phyloP scores from a whole-genome alignment of 164 flowering plant species.

The Warburgia ugandensis region DNA sequence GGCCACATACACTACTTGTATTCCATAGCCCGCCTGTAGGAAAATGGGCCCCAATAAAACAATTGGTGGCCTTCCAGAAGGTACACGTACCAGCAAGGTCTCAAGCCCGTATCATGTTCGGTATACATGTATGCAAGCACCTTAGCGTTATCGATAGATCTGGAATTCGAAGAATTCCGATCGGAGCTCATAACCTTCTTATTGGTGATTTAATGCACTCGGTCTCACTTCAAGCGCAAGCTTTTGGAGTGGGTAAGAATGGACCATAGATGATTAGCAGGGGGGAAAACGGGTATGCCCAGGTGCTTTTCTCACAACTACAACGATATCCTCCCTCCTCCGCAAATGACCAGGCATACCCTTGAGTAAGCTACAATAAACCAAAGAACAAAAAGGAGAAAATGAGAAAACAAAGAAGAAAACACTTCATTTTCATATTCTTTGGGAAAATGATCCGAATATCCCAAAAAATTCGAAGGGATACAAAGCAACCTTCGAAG shows the following conservation, averaged over 20 bases:
- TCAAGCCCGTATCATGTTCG: slow-evolving; percentile 30
- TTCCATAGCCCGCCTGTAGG: slow-evolving; percentile 62
- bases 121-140: slow-evolving; percentile 70
- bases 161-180: slow-evolving; percentile 71
- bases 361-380: too few species aligned
- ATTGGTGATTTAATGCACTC: slow-evolving; percentile 58
- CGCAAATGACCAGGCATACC: too few species aligned
- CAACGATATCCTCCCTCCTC: too few species aligned
- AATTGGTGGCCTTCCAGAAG: slow-evolving; percentile 64
- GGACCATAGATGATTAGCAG: slow-evolving; percentile 23
- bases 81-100: slow-evolving; percentile 45
- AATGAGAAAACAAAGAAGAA: too few species aligned
- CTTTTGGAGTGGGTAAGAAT: slow-evolving; percentile 29
- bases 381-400: too few species aligned
- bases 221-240: slow-evolving; percentile 42
- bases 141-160: slow-evolving; percentile 58
- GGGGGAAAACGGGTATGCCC: slow-evolving; percentile 4
- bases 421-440: too few species aligned
- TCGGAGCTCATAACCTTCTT: slow-evolving; percentile 64
- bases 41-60: slow-evolving; percentile 59
- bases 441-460: too few species aligned
- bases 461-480: too few species aligned
- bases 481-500: too few species aligned
- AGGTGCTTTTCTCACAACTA: background rate
- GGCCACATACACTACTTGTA: slow-evolving; percentile 60